Evolutionary conservation across 2,329 filamentous ascomycete genomes (phyloP), one percentile per base, ranked within the genome.

Genomic region (Arthrinium puccinioides): DNA sequence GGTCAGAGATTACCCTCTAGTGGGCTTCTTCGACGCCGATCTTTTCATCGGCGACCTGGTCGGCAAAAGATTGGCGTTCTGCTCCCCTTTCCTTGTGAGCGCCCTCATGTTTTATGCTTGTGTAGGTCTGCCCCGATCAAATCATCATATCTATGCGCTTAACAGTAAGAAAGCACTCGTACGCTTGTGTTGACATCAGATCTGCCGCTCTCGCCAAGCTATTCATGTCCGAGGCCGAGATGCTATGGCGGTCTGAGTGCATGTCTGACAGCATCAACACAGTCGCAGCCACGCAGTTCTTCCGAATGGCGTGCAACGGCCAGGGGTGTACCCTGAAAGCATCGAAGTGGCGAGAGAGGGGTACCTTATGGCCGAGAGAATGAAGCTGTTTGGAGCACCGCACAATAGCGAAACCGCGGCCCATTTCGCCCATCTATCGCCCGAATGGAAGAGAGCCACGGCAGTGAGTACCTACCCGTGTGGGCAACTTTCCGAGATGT

Each of bases 41-140:
- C 35, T 49, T 14, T 47, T 49, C 27, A 23, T 49, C n/a, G 38
- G 28, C 19, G 46, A 46, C 32, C 38, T 49, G 15, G 40, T 43
- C 9, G 38, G 21, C 9, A 36, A 26, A 19, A 31, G 36, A n/a
- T 32, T 37, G 3, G 36, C 42, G 15, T 47, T 46, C 26, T 49
- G 46, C 40, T 46, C 41, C 4, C 46, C 39, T 1, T 33, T 49
- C 6, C 40, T 49, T 1, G 34, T 49, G 9, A 26, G 25, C 9
- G 40, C 46, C 4, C 15, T 49, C 23, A 44, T 49, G 15, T 37
- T 34, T 21, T 40, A 40, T 14, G 44, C 46, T 4, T 47, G 41
- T 32, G 43, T 46, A 42, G 14, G 43, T 38, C 9, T 3, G 13
- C n/a, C n/a, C n/a, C n/a, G n/a, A n/a, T n/a, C n/a, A n/a, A n/a